A percentile compares a stretch with the other conserved stretches of the same genome.
phyloP scores from a whole-genome alignment of 176 grass and related monocot species.

The bread wheat (Triticum aestivum) region IWGSC_CS_RefSeq_v2.1 NC_057796.1:239120681-239121180 shows the following conservation, averaged over 20 bases:
- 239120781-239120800: slow-evolving; percentile 51
- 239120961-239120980: slow-evolving; percentile 77
- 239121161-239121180: background rate
- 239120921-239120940: slow-evolving; percentile 69
- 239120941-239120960: slow-evolving; percentile 70
- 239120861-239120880: background rate
- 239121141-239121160: background rate
- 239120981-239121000: slow-evolving; percentile 88
- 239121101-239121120: background rate
- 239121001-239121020: slow-evolving; percentile 91
- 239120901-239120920: slow-evolving; percentile 57
- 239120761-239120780: slow-evolving; percentile 55
- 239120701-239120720: background rate
- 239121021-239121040: slow-evolving; percentile 64
- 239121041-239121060: background rate
- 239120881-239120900: slow-evolving; percentile 22
- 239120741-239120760: slow-evolving; percentile 63
- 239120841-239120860: slow-evolving; percentile 36
- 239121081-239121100: background rate
- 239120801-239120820: slow-evolving; percentile 49
- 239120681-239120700: background rate
- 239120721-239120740: background rate
- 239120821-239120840: slow-evolving; percentile 56
- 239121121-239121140: background rate
- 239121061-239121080: background rate